Evolutionary conservation across 345 rosid genomes (phyloP), one percentile per base, ranked within the genome.

Genomic region (Draba incana): DNA sequence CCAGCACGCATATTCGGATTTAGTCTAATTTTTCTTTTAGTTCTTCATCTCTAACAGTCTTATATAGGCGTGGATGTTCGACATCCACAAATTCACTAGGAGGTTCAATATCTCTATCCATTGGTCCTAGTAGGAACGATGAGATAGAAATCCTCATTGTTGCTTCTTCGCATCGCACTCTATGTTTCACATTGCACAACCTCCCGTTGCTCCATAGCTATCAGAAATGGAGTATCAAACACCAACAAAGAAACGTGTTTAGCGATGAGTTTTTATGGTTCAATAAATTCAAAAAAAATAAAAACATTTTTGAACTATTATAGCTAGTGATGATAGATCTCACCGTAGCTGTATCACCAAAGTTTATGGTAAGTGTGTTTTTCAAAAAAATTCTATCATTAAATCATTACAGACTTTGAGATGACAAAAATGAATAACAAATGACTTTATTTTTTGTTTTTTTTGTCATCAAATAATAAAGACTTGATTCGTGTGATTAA

Each of bases 161-260:
- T 16, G 89, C 83, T 75, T 86, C 80, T 57, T 79, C 84, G 81
- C 96, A 86, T 45, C 69, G 84, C 47, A 92, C 90, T 72, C 81
- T 63, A 59, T 87, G 96, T 68, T 53, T 77, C 82, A 88, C 87
- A 35, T 69, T 87, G 65, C 76, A 44, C 7, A 87, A 50, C 72
- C 81, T 91, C 47, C 97, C 88, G 4, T 83, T 85, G 79, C 91
- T 86, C 97, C 97, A 92, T 30, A 56, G 68, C 71, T 72, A 10
- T 46, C 28, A 25, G 3, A 20, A 47, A 33, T 33, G 6, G 6
- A 56, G 3, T 16, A 16, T 35, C 13, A 33, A 64, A 64, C 50
- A 15, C 5, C 38, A 52, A 39, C 23, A 64, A 63, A n/a, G 13
- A 33, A 4, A 10, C 8, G 41, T 55, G 12, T 14, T 28, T 28